These are phyloP conservation scores for Yamadazyma spencermartinsiae DNA, from an alignment of 1,139 yeast species.

Conservation along the genomic window DNA sequence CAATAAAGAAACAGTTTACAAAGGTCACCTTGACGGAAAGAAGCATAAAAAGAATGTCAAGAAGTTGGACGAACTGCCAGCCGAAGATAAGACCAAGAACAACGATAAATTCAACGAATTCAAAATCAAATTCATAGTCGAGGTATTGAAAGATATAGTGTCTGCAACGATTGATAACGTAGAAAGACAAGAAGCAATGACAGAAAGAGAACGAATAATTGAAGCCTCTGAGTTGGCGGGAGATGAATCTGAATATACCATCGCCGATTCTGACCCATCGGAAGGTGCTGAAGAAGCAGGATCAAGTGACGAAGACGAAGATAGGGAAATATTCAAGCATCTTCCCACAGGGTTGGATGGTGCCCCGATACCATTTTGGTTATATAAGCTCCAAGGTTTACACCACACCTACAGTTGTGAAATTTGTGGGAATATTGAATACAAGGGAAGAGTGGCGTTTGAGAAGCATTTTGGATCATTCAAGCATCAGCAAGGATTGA, in stretches of 20 bases:
- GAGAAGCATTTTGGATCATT: conserved; percentile 71
- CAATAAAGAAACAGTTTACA: conserved; percentile 61
- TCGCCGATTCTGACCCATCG: conserved; percentile 35
- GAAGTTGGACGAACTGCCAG: conserved; percentile 3
- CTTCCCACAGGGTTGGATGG: conserved; percentile 89
- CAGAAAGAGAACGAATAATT: conserved; percentile 68
- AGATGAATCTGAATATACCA: conserved; percentile 37
- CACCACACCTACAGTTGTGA: conserved; percentile 77
- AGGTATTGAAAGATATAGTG: conserved; percentile 36
- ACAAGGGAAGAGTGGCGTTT: conserved; percentile 73
- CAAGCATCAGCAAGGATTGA: conserved; percentile 73
- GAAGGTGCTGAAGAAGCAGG: conserved; percentile 21
- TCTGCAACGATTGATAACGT: conserved; percentile 57
- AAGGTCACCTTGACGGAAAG: conserved; percentile 72
- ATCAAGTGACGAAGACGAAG: conserved; percentile 23
- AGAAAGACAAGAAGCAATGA: conserved; percentile 67
- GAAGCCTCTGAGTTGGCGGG: conserved; percentile 36
- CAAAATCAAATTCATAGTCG: conserved; percentile 32
- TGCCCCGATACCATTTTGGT: conserved; percentile 89
- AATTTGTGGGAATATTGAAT: conserved; percentile 76
- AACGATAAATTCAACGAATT: conserved; percentile 26
- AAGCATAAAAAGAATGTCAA: conserved; percentile 61
- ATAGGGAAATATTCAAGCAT: conserved; percentile 36
- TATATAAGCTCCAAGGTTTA: conserved; percentile 85
- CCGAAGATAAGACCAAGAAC: background rate